Conservation (phyloP, 1,284 basidiomycete species). For the Ceratobasidium sp. region DNA sequence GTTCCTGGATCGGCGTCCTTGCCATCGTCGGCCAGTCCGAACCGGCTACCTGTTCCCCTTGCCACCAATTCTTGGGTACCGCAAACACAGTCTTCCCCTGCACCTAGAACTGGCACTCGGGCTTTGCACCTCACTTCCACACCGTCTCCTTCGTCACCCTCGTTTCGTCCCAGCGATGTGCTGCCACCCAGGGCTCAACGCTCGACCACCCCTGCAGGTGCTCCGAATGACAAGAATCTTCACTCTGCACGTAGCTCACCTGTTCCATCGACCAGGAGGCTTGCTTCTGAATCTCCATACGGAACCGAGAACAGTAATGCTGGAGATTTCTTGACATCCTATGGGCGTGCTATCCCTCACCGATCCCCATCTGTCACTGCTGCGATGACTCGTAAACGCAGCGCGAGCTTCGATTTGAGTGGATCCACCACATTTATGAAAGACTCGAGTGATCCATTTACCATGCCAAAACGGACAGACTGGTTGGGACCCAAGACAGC, state of each 20-base stretch:
- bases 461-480: constrained; percentile 16
- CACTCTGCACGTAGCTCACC: constrained; percentile 14
- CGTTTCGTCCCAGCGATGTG: constrained; percentile 9
- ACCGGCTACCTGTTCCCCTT: background rate
- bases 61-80: background rate
- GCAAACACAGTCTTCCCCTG: background rate
- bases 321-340: background rate
- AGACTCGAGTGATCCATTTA: constrained; percentile 30
- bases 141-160: constrained; percentile 9
- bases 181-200: background rate
- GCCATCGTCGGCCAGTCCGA: background rate
- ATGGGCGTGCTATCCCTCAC: background rate
- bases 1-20: background rate
- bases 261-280: background rate
- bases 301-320: background rate
- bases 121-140: background rate
- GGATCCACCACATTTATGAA: constrained; percentile 6
- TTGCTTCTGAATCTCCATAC: background rate
- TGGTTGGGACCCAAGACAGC: constrained; percentile 43
- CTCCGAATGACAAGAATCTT: background rate
- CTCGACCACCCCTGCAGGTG: background rate
- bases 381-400: constrained; percentile 23
- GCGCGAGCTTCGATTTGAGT: constrained; percentile 31
- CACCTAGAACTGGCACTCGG: background rate
- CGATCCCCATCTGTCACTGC: constrained; percentile 4